Conservation (phyloP, 108 stramenopile species). For the Bacterosira constricta region DNA sequence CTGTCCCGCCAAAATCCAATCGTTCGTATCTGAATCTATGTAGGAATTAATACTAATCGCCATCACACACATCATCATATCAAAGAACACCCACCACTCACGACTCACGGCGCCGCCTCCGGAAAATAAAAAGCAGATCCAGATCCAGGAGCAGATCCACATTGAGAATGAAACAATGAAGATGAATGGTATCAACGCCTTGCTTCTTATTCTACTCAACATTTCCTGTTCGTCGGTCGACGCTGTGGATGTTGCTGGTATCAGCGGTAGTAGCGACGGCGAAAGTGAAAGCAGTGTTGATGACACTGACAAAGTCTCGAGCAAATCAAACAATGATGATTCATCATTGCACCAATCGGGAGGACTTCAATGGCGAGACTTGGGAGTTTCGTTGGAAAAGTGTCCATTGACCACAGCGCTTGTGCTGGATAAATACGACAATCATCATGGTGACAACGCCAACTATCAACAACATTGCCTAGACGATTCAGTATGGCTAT, state of each 20-base stretch:
- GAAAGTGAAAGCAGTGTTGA: background rate
- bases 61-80: too few relatives aligned
- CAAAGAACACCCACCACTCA: too few relatives aligned
- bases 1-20: too few relatives aligned
- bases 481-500: constrained; percentile 41
- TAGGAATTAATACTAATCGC: too few relatives aligned
- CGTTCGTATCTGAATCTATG: too few relatives aligned
- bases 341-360: constrained; percentile 10
- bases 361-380: constrained; percentile 38
- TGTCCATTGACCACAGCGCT: constrained; percentile 6
- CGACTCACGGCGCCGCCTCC: background rate
- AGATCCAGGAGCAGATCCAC: too few relatives aligned
- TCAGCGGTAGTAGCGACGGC: too few relatives aligned
- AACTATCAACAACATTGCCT: constrained; percentile 1
- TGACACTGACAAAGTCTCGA: background rate
- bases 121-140: too few relatives aligned
- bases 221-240: background rate
- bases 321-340: background rate
- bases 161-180: background rate
- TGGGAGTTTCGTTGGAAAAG: constrained; percentile 36
- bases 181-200: background rate
- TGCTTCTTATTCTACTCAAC: background rate
- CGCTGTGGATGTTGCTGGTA: background rate
- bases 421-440: constrained; percentile 13
- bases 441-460: background rate